Percentiles rank a stretch among this genome's conserved stretches.
Conservation (phyloP, 2,329 filamentous ascomycete genomes). For the Tolypocladium nubicola region DNA sequence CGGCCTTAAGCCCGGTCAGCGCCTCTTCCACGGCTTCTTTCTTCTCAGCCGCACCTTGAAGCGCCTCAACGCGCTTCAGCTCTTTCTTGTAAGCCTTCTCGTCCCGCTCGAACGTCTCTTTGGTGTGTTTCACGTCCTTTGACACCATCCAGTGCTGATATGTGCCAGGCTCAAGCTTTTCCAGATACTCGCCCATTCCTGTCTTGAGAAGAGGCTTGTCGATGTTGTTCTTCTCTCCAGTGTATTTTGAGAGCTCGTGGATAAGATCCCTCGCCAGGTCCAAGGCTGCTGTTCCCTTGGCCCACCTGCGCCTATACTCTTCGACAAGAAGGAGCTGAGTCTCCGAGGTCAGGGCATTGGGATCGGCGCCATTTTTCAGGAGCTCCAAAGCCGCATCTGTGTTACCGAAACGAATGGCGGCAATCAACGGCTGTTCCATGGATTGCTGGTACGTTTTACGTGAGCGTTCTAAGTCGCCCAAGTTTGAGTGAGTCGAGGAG, state of each 20-base stretch:
- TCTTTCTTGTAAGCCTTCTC: constrained; percentile 17
- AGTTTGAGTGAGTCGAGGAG: constrained; percentile 22
- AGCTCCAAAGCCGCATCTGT: constrained; percentile 44
- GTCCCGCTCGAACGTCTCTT: constrained; percentile 19
- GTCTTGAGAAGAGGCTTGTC: constrained; percentile 8
- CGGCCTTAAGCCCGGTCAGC: constrained; percentile 38
- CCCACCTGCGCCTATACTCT: constrained; percentile 19
- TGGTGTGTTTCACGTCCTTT: constrained; percentile 22
- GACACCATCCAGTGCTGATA: constrained; percentile 50
- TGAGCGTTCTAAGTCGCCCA: constrained; percentile 35
- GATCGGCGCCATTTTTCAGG: constrained; percentile 53
- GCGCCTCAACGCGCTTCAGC: constrained; percentile 6
- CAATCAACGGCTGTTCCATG: constrained; percentile 55
- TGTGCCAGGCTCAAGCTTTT: constrained; percentile 36
- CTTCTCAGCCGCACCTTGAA: constrained; percentile 35
- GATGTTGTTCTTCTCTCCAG: constrained; percentile 7
- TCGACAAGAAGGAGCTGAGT: constrained; percentile 25
- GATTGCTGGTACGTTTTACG: constrained; percentile 32
- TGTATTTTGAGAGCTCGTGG: constrained; percentile 34
- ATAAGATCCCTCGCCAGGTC: constrained; percentile 49
- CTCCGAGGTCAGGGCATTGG: constrained; percentile 43
- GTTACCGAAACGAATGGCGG: constrained; percentile 38
- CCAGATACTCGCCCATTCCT: constrained; percentile 42
- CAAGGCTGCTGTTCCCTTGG: constrained; percentile 39
- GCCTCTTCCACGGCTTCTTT: constrained; percentile 39